phyloP scores from a whole-genome alignment of 1,284 basidiomycete species.

The Ustilago xerochloae region DNA sequence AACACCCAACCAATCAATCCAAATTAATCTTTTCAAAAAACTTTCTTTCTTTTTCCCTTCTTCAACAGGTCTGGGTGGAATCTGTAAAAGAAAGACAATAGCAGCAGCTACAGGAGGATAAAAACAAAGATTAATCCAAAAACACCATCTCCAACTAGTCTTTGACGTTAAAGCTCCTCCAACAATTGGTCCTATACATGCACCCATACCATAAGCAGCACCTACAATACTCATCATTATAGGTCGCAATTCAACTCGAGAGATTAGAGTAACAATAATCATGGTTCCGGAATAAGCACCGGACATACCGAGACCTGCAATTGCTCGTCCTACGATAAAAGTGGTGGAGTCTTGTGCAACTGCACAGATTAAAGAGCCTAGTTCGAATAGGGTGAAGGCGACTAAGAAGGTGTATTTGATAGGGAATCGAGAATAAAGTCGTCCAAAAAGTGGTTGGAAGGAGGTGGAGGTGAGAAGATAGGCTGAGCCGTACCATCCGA shows the following conservation, averaged over 20 bases:
- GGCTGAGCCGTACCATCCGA: slow-evolving; percentile 58
- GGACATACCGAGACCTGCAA: slow-evolving; percentile 52
- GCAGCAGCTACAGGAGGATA: slow-evolving; percentile 43
- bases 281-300: slow-evolving; percentile 56
- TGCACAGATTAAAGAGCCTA: slow-evolving; percentile 59
- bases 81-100: slow-evolving; percentile 44
- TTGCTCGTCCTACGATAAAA: slow-evolving; percentile 60
- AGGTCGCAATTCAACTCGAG: slow-evolving; percentile 30
- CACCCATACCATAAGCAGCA: slow-evolving; percentile 50
- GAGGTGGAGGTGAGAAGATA: slow-evolving; percentile 58
- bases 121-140: slow-evolving; percentile 51
- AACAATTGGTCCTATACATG: slow-evolving; percentile 39
- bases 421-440: slow-evolving; percentile 49
- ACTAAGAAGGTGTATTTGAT: slow-evolving; percentile 53
- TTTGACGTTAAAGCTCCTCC: slow-evolving; percentile 51
- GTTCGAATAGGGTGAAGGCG: slow-evolving; percentile 48
- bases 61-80: slow-evolving; percentile 7
- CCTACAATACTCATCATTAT: slow-evolving; percentile 42
- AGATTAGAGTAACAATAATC: slow-evolving; percentile 49
- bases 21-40: background rate
- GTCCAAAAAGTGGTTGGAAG: slow-evolving; percentile 58
- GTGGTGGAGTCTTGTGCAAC: slow-evolving; percentile 47
- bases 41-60: background rate
- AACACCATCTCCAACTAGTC: slow-evolving; percentile 64
- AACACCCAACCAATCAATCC: slow-evolving; percentile 64